These are phyloP conservation scores for Mycena vulgaris DNA, from an alignment of 768 basidiomycete genomes.

Conservation along the genomic window DNA sequence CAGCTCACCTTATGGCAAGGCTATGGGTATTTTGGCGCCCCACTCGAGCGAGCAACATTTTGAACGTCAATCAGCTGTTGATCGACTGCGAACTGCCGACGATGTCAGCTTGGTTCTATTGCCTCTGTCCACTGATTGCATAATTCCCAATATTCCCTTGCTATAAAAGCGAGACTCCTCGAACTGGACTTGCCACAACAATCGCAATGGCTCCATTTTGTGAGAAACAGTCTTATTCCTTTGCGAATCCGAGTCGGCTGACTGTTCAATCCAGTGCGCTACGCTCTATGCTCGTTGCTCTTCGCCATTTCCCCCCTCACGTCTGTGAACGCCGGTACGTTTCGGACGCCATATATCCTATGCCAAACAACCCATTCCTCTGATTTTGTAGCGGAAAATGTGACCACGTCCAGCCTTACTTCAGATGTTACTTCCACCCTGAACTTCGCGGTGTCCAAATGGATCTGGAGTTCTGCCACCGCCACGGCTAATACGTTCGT, in stretches of 20 bases:
- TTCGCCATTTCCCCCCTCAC: not conserved
- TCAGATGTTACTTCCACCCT: not conserved
- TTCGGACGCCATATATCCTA: not conserved
- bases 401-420: not conserved
- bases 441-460: constrained; percentile 18
- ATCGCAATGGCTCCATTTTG: constrained; percentile 1
- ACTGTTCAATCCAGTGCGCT: not conserved
- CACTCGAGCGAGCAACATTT: too few relatives aligned
- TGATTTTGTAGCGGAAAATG: not conserved
- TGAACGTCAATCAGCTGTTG: too few relatives aligned
- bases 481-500: not conserved
- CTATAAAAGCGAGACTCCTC: not conserved
- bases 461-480: constrained; percentile 14
- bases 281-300: not conserved
- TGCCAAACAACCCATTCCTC: not conserved
- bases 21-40: too few relatives aligned
- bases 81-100: too few relatives aligned
- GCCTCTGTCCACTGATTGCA: too few relatives aligned
- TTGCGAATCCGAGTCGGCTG: not conserved
- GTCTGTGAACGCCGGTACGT: not conserved
- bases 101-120: too few relatives aligned
- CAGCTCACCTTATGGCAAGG: too few relatives aligned
- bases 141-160: too few relatives aligned
- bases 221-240: constrained; percentile 1
- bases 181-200: not conserved